Base-by-base conservation (phyloP, 2,329 filamentous ascomycete genomes). In the Clarireedia homoeocarpa region DNA sequence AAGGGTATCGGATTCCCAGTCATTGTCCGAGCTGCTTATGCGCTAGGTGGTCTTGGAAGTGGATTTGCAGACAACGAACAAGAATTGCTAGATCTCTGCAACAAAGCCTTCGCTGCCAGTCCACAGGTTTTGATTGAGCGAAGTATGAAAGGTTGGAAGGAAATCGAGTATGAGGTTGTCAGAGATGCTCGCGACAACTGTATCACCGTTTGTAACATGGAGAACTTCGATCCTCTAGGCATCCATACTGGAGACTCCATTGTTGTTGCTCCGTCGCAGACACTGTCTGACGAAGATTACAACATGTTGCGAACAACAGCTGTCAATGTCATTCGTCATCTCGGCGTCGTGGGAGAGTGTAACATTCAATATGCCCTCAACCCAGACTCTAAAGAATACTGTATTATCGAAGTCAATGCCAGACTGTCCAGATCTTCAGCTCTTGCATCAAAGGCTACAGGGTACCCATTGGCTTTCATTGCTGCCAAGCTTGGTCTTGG, bases 191-290 rank as follows among this genome's bases (percentile, higher is more conserved):
- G 89, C 72, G 95, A 97, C 81, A 99, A 99, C 82, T 97, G 94
- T 72, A 97, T 97, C 69, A 97, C 92, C 3, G 92, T 97, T 65
- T 97, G 92, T 80, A 97, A 95, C 77, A 95, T 95, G 89, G 90
- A 95, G 74, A 97, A 97, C 80, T 97, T 97, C 68, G 94, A 97
- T 70, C 94, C 94, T 62, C 83, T 99, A 39, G 94, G 94, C 69
- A 95, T 96, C 55, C 94, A 99, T 75, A 99, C 94, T 48, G 94
- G 94, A 75, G 94, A 99, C 78, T 96, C 91, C 67, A 99, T 99
- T 67, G 94, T 99, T 61, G 92, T 97, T 59, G 94, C 94, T 42
- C 94, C 94, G 51, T 94, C 88, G 75, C 94, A 99, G 76, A 99
- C 94, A 24, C 79, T 99, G 68, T 95, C 89, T 69, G 94, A 99